These are phyloP conservation scores for Septoria linicola DNA, from an alignment of 2,329 filamentous ascomycete species.

Conservation along the genomic window DNA sequence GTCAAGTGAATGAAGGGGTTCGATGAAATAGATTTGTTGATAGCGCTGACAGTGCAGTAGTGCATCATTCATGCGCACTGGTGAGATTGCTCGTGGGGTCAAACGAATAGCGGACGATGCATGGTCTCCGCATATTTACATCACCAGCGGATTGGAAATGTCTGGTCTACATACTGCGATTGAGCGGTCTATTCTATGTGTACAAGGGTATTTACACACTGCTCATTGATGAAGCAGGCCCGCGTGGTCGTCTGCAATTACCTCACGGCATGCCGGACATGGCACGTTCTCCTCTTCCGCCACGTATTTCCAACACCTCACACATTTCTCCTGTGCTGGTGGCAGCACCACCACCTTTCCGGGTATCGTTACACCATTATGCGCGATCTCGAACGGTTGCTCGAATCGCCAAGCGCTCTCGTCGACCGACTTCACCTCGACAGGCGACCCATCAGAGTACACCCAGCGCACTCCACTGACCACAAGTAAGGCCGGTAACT, in stretches of 20 bases:
- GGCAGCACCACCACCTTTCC: slow-evolving; percentile 39
- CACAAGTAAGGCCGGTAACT: slow-evolving; percentile 46
- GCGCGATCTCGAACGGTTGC: slow-evolving; percentile 42
- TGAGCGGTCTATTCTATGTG: slow-evolving; percentile 2
- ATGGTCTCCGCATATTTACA: too few species aligned
- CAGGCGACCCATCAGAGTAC: slow-evolving; percentile 10
- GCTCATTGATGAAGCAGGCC: background rate
- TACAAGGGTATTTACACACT: background rate
- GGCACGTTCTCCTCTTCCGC: slow-evolving; percentile 62
- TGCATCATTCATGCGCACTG: too few species aligned
- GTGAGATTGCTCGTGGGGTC: too few species aligned
- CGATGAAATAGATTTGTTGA: too few species aligned
- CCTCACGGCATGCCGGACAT: slow-evolving; percentile 71
- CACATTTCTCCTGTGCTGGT: slow-evolving; percentile 67
- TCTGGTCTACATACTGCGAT: too few species aligned
- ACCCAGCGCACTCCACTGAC: slow-evolving; percentile 41
- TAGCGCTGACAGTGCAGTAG: too few species aligned
- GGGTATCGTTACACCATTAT: slow-evolving; percentile 20
- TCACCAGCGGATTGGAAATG: too few species aligned
- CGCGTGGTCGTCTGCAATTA: slow-evolving; percentile 47
- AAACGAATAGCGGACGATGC: too few species aligned
- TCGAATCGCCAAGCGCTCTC: slow-evolving; percentile 45
- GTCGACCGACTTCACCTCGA: slow-evolving; percentile 22
- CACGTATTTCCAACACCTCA: slow-evolving; percentile 84
- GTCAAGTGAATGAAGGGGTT: too few species aligned